Conservation (phyloP, 1,139 yeast genomes). For the Candida freyschussii region DNA sequence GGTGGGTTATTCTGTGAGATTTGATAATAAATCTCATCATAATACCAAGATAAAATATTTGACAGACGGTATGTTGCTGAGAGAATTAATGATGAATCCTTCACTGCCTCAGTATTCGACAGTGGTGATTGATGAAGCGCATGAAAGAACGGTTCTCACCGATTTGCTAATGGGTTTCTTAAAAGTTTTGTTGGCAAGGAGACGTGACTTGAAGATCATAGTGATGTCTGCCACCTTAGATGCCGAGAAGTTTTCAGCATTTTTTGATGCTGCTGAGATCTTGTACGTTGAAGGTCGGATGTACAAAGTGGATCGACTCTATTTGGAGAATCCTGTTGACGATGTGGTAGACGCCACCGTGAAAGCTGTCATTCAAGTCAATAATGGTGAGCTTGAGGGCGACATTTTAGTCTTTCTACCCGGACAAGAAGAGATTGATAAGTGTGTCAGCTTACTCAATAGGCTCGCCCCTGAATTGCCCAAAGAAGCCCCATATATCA, state of each 20-base stretch:
- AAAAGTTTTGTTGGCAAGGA: slow-evolving; percentile 56
- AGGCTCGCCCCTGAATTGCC: slow-evolving; percentile 64
- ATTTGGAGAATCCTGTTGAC: slow-evolving; percentile 56
- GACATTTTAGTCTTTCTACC: slow-evolving; percentile 88
- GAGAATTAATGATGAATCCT: slow-evolving; percentile 83
- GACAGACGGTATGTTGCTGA: slow-evolving; percentile 94
- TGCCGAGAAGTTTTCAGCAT: slow-evolving; percentile 80
- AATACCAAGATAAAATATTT: slow-evolving; percentile 74
- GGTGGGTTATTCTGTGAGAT: slow-evolving; percentile 95
- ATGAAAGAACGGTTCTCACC: slow-evolving; percentile 89
- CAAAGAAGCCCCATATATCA: slow-evolving; percentile 67
- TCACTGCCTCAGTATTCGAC: slow-evolving; percentile 61
- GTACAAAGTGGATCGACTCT: slow-evolving; percentile 73
- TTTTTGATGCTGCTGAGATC: slow-evolving; percentile 75
- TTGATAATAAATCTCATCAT: slow-evolving; percentile 50
- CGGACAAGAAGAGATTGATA: slow-evolving; percentile 97
- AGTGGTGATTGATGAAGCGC: slow-evolving; percentile 93
- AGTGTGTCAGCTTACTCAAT: slow-evolving; percentile 59
- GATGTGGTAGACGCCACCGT: slow-evolving; percentile 81
- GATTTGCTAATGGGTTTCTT: slow-evolving; percentile 87
- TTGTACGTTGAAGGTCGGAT: slow-evolving; percentile 85
- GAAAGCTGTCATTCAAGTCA: slow-evolving; percentile 71
- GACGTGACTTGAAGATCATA: slow-evolving; percentile 44
- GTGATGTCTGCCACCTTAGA: slow-evolving; percentile 95
- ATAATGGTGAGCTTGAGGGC: slow-evolving; percentile 71